Base-by-base conservation (phyloP, 1,139 yeast genomes). In the Geotrichum macrosporum region DNA sequence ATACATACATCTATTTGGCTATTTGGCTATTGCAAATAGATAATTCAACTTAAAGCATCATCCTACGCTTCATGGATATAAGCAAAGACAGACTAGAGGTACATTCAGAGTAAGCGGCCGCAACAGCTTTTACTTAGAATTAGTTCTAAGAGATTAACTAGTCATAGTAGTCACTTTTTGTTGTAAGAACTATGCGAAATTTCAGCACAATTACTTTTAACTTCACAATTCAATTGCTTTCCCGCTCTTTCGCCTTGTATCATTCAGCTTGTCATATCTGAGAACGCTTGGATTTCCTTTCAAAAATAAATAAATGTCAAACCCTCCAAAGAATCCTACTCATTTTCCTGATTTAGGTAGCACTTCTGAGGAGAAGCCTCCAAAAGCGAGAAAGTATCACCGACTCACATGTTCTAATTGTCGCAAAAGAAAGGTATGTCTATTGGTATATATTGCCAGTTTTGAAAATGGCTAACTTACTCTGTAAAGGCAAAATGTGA, bases 321-420 rank as follows among this genome's bases (percentile, higher is more conserved):
- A 22, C 18, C 21, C 10, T 4, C 18, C 30, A 5, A 6, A 29
- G 9, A 4, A n/a, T 9, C 24, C 16, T n/a, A 5, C 18, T 15
- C 39, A 21, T 4, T 21, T 4, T 20, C 16, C 39, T 24, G 13
- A 5, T n/a, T 31, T 22, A 31, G 39, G 22, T 24, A 24, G 10
- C 16, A n/a, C 39, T 29, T 26, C 21, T 19, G 40, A 35, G 24
- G 34, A 41, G 32, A 35, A 38, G 16, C 24, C 24, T 15, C 35
- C 15, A 13, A 44, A 43, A 31, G 21, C 41, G 10, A 22, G 51
- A 33, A 48, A 48, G 34, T 45, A 45, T 39, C 51, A 48, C 29
- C 45, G 46, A 27, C 37, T 48, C 15, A 48, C 51, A 4, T 48
- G 51, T 35, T 41, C 51, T 9, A 48, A 48, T 27, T 48, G 51